phyloP scores from a whole-genome alignment of 208 protist genomes.

The Lotmaria passim region DNA sequence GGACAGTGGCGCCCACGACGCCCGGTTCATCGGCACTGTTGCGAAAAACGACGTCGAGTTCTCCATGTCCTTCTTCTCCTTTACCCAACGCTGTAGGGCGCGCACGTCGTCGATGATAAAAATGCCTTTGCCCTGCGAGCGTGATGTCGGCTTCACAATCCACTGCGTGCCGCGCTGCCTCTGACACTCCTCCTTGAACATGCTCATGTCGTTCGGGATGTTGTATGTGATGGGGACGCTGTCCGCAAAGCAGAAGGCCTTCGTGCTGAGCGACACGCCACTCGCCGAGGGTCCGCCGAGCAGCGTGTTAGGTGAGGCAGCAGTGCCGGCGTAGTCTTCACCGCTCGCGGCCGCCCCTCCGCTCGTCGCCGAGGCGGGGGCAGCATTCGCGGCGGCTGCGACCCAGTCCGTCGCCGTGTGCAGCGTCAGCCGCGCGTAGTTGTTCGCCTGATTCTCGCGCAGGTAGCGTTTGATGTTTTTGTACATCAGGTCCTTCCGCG shows the following conservation, averaged over 20 bases:
- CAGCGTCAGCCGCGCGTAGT: constrained; percentile 44
- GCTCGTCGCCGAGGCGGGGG: background rate
- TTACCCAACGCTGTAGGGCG: constrained; percentile 85
- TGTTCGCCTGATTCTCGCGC: constrained; percentile 42
- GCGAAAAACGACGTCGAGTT: constrained; percentile 30
- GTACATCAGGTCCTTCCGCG: constrained; percentile 97
- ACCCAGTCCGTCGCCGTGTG: constrained; percentile 52
- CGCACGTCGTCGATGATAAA: constrained; percentile 95
- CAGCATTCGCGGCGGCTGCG: constrained; percentile 33
- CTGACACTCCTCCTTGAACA: constrained; percentile 96
- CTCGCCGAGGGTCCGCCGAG: constrained; percentile 3
- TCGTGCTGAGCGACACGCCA: constrained; percentile 18
- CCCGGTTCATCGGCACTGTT: constrained; percentile 15
- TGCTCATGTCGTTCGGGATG: constrained; percentile 92
- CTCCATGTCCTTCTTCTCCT: constrained; percentile 69
- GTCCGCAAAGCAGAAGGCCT: constrained; percentile 69
- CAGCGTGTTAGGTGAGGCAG: background rate
- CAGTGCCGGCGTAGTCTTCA: background rate
- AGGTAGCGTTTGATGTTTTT: constrained; percentile 96
- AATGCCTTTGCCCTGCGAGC: constrained; percentile 96
- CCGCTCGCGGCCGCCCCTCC: background rate
- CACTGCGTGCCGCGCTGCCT: constrained; percentile 79
- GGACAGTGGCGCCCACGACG: constrained; percentile 18
- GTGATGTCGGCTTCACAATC: constrained; percentile 96
- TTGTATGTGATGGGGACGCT: constrained; percentile 94